Evolutionary conservation across 2,329 filamentous ascomycete species (phyloP), one percentile per base, ranked within the genome.

Genomic region (Amauroascus niger): DNA sequence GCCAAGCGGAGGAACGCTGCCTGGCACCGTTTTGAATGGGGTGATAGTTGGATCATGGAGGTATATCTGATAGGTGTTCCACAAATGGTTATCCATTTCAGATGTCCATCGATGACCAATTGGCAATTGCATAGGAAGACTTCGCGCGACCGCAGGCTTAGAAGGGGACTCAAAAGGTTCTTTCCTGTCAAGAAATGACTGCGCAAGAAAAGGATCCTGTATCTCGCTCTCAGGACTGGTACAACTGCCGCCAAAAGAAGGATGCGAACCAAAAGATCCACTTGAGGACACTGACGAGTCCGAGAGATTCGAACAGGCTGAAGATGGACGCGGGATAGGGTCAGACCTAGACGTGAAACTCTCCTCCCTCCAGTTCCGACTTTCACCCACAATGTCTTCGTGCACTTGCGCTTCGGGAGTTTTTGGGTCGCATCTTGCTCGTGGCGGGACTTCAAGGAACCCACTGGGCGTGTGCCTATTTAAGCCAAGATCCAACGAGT

Each of bases 11-110:
- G 81, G 81, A 32, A 79, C 74, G 41, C 78, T 80, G 47, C 81
- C 81, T 1, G 81, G 81, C 0, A 83, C 74, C 69, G 80, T 81
- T 63, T 84, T 84, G 73, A 84, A 84, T 0, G 81, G 81, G 1
- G 81, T 84, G 46, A 83, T 76, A 2, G 78, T 80, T 18, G 81
- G 81, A 64, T 84, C 80, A 57, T 81, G 79, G n/a, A 84, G 70
- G 63, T 83, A 83, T 51, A 76, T 73, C 69, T 82, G 79, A 66
- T 83, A 84, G 7, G 79, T 81, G 63, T 80, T 78, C 81, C 81
- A 83, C 30, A 84, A 67, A 62, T 84, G 81, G 53, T 79, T 75
- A 63, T 84, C 81, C 80, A 83, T 83, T 49, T 81, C 79, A 41
- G 76, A 69, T 4, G 77, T 82, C 76, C 81, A 84, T 39, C 64